Conservation (phyloP, 768 basidiomycete species). For the Boletus subparvulus region DNA sequence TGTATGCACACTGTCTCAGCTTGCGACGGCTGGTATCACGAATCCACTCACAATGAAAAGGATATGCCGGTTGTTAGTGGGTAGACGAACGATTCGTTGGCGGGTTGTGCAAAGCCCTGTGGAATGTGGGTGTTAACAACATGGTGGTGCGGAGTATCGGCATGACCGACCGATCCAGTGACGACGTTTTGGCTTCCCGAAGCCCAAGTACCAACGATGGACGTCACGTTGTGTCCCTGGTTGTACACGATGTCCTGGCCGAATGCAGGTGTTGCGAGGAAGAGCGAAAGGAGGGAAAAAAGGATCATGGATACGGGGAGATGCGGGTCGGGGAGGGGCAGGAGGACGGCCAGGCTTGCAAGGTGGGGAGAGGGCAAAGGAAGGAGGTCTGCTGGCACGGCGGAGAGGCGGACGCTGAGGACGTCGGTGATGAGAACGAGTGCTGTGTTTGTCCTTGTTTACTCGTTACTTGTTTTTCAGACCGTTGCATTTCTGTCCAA, state of each 20-base stretch:
- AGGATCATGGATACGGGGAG: conserved; percentile 11
- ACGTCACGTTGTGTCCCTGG: conserved; percentile 61
- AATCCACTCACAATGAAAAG: conserved; percentile 74
- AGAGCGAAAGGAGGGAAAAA: conserved; percentile 24
- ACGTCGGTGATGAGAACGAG: conserved; percentile 33
- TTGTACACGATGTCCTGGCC: conserved; percentile 44
- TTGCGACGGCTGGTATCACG: neutral
- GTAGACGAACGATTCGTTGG: conserved; percentile 78
- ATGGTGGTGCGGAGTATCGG: neutral
- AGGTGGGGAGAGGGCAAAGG: neutral
- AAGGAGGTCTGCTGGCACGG: conserved; percentile 10
- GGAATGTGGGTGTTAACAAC: neutral
- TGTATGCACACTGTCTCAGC: conserved; percentile 27
- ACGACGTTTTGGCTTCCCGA: conserved; percentile 72
- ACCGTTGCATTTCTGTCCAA: conserved; percentile 7
- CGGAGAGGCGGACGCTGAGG: conserved; percentile 19
- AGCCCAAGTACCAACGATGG: conserved; percentile 81
- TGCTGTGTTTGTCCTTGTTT: conserved; percentile 29
- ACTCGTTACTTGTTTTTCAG: conserved; percentile 6
- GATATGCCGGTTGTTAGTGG: conserved; percentile 85
- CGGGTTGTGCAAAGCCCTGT: conserved; percentile 84
- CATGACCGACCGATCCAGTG: conserved; percentile 75
- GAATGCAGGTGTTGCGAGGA: conserved; percentile 31
- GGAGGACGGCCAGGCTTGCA: neutral
- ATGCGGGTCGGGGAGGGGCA: neutral